Conservation (phyloP, 768 basidiomycete genomes). For the Tylopilus cervinicoccineus region DNA sequence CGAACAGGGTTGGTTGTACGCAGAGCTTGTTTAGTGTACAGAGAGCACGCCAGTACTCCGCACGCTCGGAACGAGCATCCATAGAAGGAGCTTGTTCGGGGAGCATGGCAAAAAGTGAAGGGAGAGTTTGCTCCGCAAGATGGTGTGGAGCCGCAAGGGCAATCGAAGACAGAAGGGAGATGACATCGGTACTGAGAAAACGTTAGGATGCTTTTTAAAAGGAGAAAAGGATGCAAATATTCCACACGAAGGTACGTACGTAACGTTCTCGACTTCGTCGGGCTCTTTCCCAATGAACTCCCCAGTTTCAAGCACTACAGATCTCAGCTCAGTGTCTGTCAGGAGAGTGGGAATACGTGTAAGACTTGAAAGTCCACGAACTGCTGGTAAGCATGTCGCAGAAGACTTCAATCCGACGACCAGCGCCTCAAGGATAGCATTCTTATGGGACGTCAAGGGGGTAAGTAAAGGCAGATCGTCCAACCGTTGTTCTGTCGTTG, state of each 20-base stretch:
- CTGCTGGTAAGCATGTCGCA: constrained; percentile 51
- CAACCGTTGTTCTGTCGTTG: constrained; percentile 17
- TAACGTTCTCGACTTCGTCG: constrained; percentile 53
- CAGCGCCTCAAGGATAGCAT: constrained; percentile 66
- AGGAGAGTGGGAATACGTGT: constrained; percentile 63
- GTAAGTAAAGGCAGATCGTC: constrained; percentile 22
- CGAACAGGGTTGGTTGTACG: constrained; percentile 73
- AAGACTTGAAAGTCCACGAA: constrained; percentile 63
- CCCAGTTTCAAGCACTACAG: constrained; percentile 71
- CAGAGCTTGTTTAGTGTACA: constrained; percentile 70
- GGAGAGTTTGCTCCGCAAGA: constrained; percentile 72
- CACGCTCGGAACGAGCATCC: constrained; percentile 51
- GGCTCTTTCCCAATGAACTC: constrained; percentile 52
- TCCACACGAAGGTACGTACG: constrained; percentile 27
- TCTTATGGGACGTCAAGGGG: constrained; percentile 61
- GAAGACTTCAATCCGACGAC: constrained; percentile 53
- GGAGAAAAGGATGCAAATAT: neutral
- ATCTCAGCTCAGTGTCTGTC: constrained; percentile 69
- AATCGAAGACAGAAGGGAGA: constrained; percentile 62
- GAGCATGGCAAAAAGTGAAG: constrained; percentile 70
- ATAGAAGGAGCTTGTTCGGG: constrained; percentile 62
- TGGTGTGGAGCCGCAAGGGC: constrained; percentile 56
- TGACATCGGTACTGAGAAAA: constrained; percentile 46
- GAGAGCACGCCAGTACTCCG: constrained; percentile 64
- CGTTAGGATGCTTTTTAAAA: neutral